These are phyloP conservation scores for Entoloma clypeatum DNA, from an alignment of 1,284 basidiomycete species.

Conservation along the genomic window DNA sequence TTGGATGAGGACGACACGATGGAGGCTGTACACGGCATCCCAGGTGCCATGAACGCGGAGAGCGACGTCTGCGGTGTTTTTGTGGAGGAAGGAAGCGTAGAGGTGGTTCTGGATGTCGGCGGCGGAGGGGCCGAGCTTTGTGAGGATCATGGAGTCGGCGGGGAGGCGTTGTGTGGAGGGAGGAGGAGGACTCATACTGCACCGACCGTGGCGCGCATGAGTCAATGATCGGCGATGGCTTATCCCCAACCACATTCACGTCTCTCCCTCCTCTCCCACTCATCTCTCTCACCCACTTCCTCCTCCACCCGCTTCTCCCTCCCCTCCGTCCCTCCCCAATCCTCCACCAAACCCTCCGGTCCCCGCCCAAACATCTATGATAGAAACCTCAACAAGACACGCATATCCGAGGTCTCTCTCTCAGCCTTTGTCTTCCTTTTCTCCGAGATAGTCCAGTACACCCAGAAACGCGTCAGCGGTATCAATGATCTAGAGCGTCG, in stretches of 20 bases:
- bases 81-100: slow-evolving; percentile 68
- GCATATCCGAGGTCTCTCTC: slow-evolving; percentile 75
- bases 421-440: slow-evolving; percentile 87
- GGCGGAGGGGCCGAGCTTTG: slow-evolving; percentile 33
- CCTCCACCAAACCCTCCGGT: slow-evolving; percentile 37
- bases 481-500: slow-evolving; percentile 91
- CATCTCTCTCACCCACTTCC: slow-evolving; percentile 70
- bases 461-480: slow-evolving; percentile 90
- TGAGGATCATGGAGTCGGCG: slow-evolving; percentile 26
- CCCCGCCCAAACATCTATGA: slow-evolving; percentile 77
- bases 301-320: no score
- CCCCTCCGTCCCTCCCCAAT: slow-evolving; percentile 42
- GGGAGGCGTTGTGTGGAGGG: slow-evolving; percentile 9
- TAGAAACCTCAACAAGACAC: slow-evolving; percentile 79
- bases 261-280: slow-evolving; percentile 66
- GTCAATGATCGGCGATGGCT: slow-evolving; percentile 35
- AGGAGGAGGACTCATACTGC: slow-evolving; percentile 15
- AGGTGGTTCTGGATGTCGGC: slow-evolving; percentile 65
- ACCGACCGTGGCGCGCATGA: background rate
- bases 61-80: slow-evolving; percentile 72
- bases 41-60: slow-evolving; percentile 69
- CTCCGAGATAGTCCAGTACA: slow-evolving; percentile 90
- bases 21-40: slow-evolving; percentile 73
- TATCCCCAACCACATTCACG: slow-evolving; percentile 62
- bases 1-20: slow-evolving; percentile 83